phyloP scores from a whole-genome alignment of 75 land plant genomes.

The Cunninghamia lanceolata region DNA sequence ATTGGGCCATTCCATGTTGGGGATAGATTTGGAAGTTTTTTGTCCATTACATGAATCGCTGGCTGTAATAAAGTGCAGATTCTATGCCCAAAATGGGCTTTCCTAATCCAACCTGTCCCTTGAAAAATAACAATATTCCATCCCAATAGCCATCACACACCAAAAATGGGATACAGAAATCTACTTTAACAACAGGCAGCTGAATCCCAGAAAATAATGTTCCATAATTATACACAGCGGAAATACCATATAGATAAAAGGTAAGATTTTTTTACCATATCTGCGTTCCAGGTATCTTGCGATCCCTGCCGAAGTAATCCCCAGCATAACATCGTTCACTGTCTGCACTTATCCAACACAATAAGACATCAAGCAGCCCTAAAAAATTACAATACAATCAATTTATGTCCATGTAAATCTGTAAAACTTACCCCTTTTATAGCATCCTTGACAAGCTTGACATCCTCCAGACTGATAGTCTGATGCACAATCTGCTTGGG shows the following conservation, averaged over 20 bases:
- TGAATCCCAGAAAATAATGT: neutral
- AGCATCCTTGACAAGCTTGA: constrained; percentile 56
- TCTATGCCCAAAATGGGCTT: no score
- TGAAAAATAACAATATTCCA: neutral
- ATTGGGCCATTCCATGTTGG: no score
- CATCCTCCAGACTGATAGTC: constrained; percentile 50
- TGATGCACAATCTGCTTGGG: constrained; percentile 43
- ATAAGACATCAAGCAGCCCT: neutral
- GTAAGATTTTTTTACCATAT: constrained; percentile 19
- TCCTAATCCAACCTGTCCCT: no score
- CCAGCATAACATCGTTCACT: constrained; percentile 80
- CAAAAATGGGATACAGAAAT: neutral
- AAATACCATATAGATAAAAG: neutral
- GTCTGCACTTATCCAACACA: constrained; percentile 46
- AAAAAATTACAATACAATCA: neutral
- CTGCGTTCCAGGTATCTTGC: constrained; percentile 49
- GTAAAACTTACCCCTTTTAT: constrained; percentile 39
- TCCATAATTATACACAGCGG: no score
- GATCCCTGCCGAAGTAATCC: constrained; percentile 67
- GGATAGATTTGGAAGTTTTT: no score
- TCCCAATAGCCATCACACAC: no score
- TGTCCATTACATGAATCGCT: no score
- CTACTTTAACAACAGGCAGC: neutral
- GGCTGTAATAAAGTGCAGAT: no score
- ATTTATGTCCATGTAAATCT: neutral